Base-by-base conservation (phyloP, 257 asterid species). In the Leptodermis oblonga region DNA sequence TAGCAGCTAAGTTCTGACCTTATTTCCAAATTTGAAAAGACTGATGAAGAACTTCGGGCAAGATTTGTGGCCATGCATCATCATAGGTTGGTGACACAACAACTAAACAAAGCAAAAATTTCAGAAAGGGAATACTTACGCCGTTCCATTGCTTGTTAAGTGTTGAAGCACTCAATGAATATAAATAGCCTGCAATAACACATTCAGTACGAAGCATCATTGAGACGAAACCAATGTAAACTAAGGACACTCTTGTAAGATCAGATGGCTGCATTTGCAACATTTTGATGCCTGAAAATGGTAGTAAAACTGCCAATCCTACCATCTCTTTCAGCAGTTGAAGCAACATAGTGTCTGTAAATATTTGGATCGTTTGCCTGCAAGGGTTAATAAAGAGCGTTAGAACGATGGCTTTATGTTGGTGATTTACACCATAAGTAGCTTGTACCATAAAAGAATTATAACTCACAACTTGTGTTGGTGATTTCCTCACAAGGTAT, bases 291-390 rank as follows among this genome's bases (percentile, higher is more conserved):
- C 41, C 7, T 18, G 48, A 34, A 4, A 15, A 14, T 14, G n/a
- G 64, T 61, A 61, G 28, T n/a, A 49, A 64, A 45, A 33, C 62
- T 46, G 33, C 48, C 39, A 49, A 30, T 55, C 86, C 42, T 88
- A 94, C 99, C 99, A 64, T 94, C 97, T 62, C 97, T 92, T 82
- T 84, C 91, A 66, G 90, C 91, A 56, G 99, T 88, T 65, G 96
- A 85, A 79, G 97, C 85, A 48, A 89, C 92, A 76, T 83, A 90
- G 75, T 88, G 97, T 25, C 99, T 86, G 74, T 80, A 93, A 49
- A 82, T 86, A 85, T 86, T 93, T 53, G 96, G 39, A 63, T 82
- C 94, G 71, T 72, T 87, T 73, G 85, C 84, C 97, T 90, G 95
- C 78, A 82, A 52, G 69, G 67, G 76, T 75, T 78, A 77, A 59